Conservation (phyloP, 805 yeast genomes). For the Kuraishia hungarica region DNA sequence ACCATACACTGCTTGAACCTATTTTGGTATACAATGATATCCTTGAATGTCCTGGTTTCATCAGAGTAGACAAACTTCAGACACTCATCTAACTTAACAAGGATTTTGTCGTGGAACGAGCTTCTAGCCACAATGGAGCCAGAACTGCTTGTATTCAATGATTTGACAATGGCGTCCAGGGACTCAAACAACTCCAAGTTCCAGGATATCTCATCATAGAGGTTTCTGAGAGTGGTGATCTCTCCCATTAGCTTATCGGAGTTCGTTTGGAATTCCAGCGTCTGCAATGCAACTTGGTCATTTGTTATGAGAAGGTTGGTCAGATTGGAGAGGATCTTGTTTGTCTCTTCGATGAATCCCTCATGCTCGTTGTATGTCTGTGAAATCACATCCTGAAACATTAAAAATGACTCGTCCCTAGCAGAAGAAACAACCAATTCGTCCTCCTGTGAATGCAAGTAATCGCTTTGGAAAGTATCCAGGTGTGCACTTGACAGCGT, state of each 20-base stretch:
- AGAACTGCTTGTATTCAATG: slow-evolving; percentile 52
- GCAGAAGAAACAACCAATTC: slow-evolving; percentile 30
- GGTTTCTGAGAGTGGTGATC: slow-evolving; percentile 30
- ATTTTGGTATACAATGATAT: slow-evolving; percentile 56
- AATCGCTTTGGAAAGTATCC: slow-evolving; percentile 31
- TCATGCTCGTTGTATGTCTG: slow-evolving; percentile 17
- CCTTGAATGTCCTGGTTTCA: slow-evolving; percentile 46
- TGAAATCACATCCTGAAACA: slow-evolving; percentile 27
- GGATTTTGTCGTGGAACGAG: slow-evolving; percentile 40
- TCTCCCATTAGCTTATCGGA: slow-evolving; percentile 42
- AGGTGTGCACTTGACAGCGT: slow-evolving; percentile 25
- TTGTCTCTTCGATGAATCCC: slow-evolving; percentile 36
- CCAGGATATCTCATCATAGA: slow-evolving; percentile 34
- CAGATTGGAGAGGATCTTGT: slow-evolving; percentile 33
- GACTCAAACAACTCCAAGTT: slow-evolving; percentile 58
- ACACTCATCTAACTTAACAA: slow-evolving; percentile 58
- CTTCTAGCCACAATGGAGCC: slow-evolving; percentile 61
- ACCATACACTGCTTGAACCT: slow-evolving; percentile 80
- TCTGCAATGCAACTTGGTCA: slow-evolving; percentile 50
- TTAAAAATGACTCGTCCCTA: slow-evolving; percentile 22
- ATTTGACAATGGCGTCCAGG: slow-evolving; percentile 60
- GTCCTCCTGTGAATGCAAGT: slow-evolving; percentile 29
- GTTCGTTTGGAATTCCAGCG: slow-evolving; percentile 52
- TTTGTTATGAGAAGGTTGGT: slow-evolving; percentile 41
- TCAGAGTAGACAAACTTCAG: slow-evolving; percentile 48